phyloP scores from a whole-genome alignment of 768 basidiomycete genomes.

The Candolleomyces aberdarensis region DNA sequence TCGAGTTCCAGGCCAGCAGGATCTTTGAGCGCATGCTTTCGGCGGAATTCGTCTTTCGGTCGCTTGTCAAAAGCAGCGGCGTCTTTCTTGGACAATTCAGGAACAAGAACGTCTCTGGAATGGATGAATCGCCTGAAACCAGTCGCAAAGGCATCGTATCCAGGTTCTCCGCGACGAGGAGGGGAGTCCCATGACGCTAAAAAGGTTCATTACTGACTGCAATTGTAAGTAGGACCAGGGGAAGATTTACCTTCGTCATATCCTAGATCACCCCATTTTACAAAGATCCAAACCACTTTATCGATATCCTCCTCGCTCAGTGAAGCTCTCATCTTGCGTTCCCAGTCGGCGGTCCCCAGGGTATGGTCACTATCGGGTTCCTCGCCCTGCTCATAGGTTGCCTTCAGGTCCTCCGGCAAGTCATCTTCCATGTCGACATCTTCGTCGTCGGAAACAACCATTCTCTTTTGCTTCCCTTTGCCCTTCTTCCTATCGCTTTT shows the following conservation, averaged over 20 bases:
- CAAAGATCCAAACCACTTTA: constrained; percentile 74
- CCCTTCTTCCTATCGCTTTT: constrained; percentile 17
- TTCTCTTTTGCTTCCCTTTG: constrained; percentile 24
- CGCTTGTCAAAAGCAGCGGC: constrained; percentile 46
- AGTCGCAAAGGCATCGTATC: constrained; percentile 59
- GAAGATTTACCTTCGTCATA: constrained; percentile 79
- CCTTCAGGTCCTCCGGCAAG: constrained; percentile 27
- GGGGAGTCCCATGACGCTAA: constrained; percentile 94
- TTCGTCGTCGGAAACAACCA: constrained; percentile 25
- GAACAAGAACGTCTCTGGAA: constrained; percentile 60
- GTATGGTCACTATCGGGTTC: constrained; percentile 53
- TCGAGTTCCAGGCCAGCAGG: constrained; percentile 64
- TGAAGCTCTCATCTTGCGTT: constrained; percentile 31
- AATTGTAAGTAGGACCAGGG: neutral
- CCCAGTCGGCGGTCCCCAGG: constrained; percentile 65
- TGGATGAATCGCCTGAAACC: constrained; percentile 69
- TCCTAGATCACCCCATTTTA: constrained; percentile 93
- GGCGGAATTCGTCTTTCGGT: constrained; percentile 51
- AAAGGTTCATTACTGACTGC: constrained; percentile 1
- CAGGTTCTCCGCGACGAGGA: constrained; percentile 53
- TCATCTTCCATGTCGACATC: constrained; percentile 27
- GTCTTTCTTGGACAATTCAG: constrained; percentile 39
- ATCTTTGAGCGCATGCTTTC: constrained; percentile 40
- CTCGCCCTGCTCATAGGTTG: constrained; percentile 58
- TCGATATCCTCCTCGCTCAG: constrained; percentile 47